Conservation (phyloP, 2,329 filamentous ascomycete genomes). For the Camptophora hylomeconis region DNA sequence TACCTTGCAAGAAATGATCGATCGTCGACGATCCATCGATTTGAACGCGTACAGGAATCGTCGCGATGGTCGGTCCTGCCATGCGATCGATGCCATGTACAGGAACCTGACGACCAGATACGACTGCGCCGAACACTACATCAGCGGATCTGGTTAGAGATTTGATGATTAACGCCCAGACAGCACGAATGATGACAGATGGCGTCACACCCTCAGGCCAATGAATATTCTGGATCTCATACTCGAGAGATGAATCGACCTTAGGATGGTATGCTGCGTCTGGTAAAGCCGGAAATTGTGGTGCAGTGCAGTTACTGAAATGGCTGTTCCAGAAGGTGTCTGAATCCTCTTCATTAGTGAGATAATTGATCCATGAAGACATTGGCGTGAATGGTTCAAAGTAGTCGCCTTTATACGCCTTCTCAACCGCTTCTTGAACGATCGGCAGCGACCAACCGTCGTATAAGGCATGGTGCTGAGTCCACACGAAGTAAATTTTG, state of each 20-base stretch:
- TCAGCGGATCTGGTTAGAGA: conserved; percentile 33
- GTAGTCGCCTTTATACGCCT: conserved; percentile 27
- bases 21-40: conserved; percentile 21
- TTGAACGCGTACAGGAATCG: conserved; percentile 30
- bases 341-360: conserved; percentile 10
- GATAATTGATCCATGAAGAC: conserved; percentile 17
- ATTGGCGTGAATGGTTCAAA: conserved; percentile 9
- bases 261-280: conserved; percentile 7
- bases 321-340: conserved; percentile 12
- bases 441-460: conserved; percentile 35
- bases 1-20: conserved; percentile 38
- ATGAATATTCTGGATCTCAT: conserved; percentile 23
- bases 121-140: conserved; percentile 37
- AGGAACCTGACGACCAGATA: conserved; percentile 35
- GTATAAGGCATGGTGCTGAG: conserved; percentile 40
- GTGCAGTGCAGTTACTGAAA: conserved; percentile 7
- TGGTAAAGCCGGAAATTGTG: conserved; percentile 7
- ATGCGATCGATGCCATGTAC: conserved; percentile 34
- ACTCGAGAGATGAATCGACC: conserved; percentile 12
- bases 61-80: conserved; percentile 32
- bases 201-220: conserved; percentile 22
- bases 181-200: conserved; percentile 35
- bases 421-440: conserved; percentile 25
- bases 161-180: conserved; percentile 35
- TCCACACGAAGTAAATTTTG: conserved; percentile 32